Base-by-base conservation (phyloP, 2,329 filamentous ascomycete species). In the Nigrospora sphaerica region DNA sequence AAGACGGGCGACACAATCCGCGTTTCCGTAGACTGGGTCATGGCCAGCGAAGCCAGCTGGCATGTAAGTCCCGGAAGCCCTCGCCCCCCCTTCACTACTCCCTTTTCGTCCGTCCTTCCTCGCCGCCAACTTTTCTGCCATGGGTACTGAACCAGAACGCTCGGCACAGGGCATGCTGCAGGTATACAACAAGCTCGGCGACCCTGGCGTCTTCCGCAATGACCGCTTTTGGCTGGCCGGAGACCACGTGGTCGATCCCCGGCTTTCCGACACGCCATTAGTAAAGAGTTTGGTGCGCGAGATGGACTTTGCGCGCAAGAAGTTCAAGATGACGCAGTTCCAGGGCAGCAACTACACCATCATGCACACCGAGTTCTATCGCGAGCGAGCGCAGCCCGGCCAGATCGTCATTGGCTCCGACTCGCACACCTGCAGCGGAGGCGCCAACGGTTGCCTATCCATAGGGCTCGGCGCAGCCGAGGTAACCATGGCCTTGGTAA, bases 171-270 rank as follows among this genome's bases (percentile, higher is more conserved):
- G 33, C n/a, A 35, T 35, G 33, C 33, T 35, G 4, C 33, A 35
- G 33, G 33, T 35, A 9, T 70, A 71, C 51, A 56, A 69, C 5
- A 41, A 55, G 4, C 52, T 74, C 12, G 66, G 67, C 5, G 51
- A 54, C 12, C 68, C 69, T 1, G 62, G 65, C 3, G 68, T 72
- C 12, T 73, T 64, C 47, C 68, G 72, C 7, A 75, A 74, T 43
- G 71, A 74, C 48, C 58, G 72, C 0, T 66, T 75, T 51, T 75
- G 72, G 73, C 61, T 76, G 9, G 71, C 71, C 0, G 66, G 66
- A 2, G 73, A 75, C 50, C 72, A 75, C 49, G 62, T 69, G 4
- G 70, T 74, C 4, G 70, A 75, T 46, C 72, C 72, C 0, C 59
- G 68, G 1, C 53, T 67, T 10, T 63, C 63, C 12, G 47, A 65